These are phyloP conservation scores for Vanrija humicola DNA, from an alignment of 1,284 basidiomycete genomes.

Conservation along the genomic window DNA sequence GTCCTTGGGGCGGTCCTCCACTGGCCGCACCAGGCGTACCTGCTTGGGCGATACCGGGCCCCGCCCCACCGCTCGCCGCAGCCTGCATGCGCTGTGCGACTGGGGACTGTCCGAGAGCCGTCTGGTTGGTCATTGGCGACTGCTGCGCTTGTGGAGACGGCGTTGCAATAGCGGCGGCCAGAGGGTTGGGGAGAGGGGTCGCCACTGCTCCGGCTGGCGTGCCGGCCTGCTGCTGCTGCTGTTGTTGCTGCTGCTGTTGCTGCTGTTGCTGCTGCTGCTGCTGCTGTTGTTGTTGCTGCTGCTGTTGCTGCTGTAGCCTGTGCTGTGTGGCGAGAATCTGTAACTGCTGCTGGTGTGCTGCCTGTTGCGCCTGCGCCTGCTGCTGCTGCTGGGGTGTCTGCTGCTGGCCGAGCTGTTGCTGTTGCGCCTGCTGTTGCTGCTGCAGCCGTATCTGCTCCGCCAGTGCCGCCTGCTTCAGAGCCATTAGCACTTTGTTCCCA, in stretches of 20 bases:
- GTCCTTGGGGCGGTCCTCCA: not conserved
- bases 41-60: slow-evolving; percentile 7
- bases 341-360: slow-evolving; percentile 9
- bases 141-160: slow-evolving; percentile 16
- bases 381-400: slow-evolving; percentile 10
- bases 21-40: slow-evolving; percentile 2
- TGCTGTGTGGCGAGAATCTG: not conserved
- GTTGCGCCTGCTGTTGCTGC: slow-evolving; percentile 4
- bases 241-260: slow-evolving; percentile 8
- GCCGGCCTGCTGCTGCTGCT: not conserved
- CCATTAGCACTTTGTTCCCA: not conserved
- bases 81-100: slow-evolving; percentile 17
- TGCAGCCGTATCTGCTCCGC: slow-evolving; percentile 8
- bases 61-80: slow-evolving; percentile 13
- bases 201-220: slow-evolving; percentile 1
- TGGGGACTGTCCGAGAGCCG: slow-evolving; percentile 14
- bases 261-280: slow-evolving; percentile 12
- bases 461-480: not conserved
- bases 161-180: slow-evolving; percentile 8
- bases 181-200: slow-evolving; percentile 10
- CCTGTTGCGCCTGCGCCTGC: slow-evolving; percentile 1
- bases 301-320: not conserved
- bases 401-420: slow-evolving; percentile 8
- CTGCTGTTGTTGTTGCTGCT: slow-evolving; percentile 15
- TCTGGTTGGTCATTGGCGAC: slow-evolving; percentile 12